Evolutionary conservation across 768 basidiomycete genomes (phyloP).

Genomic region (Leccinum subtestaceum): DNA sequence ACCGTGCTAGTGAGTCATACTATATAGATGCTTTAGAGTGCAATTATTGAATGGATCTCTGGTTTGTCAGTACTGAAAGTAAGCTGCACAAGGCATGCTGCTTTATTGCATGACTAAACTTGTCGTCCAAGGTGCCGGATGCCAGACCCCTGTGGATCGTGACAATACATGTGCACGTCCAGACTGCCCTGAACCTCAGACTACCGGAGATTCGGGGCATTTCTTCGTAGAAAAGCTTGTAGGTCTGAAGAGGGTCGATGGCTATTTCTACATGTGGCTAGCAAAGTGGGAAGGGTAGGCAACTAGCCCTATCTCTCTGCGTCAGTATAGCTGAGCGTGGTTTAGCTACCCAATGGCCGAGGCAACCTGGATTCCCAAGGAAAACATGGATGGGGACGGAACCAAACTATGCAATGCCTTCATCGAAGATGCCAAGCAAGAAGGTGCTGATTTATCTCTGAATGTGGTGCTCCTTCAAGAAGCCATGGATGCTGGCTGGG

Average conservation of each 20-base stretch:
- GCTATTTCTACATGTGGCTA: constrained; percentile 23
- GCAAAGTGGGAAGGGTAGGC: constrained; percentile 35
- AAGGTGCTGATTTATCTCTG: constrained; percentile 19
- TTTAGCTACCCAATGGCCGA: constrained; percentile 27
- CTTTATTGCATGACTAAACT: background rate
- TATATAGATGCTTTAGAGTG: background rate
- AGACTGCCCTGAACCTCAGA: constrained; percentile 20
- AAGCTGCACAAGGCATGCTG: background rate
- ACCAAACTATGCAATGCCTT: constrained; percentile 18
- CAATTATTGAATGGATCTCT: background rate
- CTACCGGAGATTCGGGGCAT: constrained; percentile 5
- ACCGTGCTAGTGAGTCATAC: constrained; percentile 33
- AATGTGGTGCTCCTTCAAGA: constrained; percentile 23
- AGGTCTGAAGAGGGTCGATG: constrained; percentile 21
- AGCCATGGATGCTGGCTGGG: constrained; percentile 22
- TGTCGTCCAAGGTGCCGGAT: constrained; percentile 13
- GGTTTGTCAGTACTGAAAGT: constrained; percentile 13
- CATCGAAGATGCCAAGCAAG: constrained; percentile 10
- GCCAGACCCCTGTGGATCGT: constrained; percentile 8
- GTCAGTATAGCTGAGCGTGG: background rate
- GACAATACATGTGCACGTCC: constrained; percentile 25
- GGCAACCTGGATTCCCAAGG: constrained; percentile 31
- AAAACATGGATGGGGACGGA: constrained; percentile 23
- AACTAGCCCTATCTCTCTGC: background rate
- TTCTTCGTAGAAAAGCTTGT: constrained; percentile 30